phyloP scores from a whole-genome alignment of 1,284 basidiomycete species.

The Heterobasidion annosum region DNA sequence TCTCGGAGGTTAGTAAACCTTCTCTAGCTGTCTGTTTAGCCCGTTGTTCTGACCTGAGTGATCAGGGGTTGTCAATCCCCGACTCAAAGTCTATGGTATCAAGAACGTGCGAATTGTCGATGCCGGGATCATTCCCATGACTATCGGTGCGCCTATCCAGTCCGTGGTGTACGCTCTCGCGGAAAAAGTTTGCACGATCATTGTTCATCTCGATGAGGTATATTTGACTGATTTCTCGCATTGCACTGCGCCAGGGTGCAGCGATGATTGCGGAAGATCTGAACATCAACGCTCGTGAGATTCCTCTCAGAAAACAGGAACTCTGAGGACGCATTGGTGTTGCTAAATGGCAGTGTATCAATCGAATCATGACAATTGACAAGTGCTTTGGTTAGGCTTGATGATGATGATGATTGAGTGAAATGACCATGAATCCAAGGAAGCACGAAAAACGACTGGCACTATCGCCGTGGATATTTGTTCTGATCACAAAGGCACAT shows the following conservation, averaged over 20 bases:
- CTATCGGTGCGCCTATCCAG: slow-evolving; percentile 11
- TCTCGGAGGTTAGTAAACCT: slow-evolving; percentile 6
- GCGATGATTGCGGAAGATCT: background rate
- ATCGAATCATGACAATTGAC: no score
- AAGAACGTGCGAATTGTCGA: slow-evolving; percentile 14
- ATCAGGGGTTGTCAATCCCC: slow-evolving; percentile 11
- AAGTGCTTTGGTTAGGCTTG: no score
- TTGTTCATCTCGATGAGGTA: background rate
- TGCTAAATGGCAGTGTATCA: no score
- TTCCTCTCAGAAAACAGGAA: no score
- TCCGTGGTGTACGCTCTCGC: slow-evolving; percentile 10
- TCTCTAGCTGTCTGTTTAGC: background rate
- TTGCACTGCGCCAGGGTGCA: background rate
- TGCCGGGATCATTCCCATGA: slow-evolving; percentile 12
- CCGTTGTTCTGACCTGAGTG: background rate
- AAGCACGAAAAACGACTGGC: no score
- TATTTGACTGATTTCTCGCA: background rate
- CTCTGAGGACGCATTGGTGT: no score
- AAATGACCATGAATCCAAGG: no score
- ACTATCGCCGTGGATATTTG: no score
- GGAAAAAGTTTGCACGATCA: slow-evolving; percentile 7
- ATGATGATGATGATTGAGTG: no score
- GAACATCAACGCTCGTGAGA: background rate
- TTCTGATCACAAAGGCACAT: no score
- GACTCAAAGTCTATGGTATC: slow-evolving; percentile 12